Evolutionary conservation across 768 basidiomycete species (phyloP), one percentile per base, ranked within the genome.

Genomic region (Crassisporium funariophilum): DNA sequence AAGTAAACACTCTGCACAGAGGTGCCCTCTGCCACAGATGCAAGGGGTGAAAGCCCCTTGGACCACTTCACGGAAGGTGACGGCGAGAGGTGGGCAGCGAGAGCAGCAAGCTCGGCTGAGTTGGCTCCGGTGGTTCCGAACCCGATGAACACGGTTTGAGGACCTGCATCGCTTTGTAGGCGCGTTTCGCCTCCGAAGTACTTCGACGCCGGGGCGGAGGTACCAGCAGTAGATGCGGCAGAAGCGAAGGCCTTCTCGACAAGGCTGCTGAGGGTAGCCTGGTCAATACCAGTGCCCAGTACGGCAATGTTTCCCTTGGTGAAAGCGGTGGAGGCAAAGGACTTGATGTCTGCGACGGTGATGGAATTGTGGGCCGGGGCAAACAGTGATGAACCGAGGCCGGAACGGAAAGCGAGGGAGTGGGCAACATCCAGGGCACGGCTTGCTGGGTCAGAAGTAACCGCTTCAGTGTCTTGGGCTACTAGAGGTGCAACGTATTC

Each of bases 351-450:
- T 10, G 77, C 78, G 16, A 78, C 75, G 38, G 83, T 78, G 57
- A 90, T 67, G 55, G 77, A 69, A 49, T 71, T 71, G 61, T 89
- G 83, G 12, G 81, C 73, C n/a, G 85, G 73, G 15, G 93, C 87
- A 69, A 91, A 92, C 50, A 98, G 80, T 17, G 95, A 87, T 56
- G 88, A 79, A 57, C 95, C 95, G 58, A 98, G 92, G 12, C 95
- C 95, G 34, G 75, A 77, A 61, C 95, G 92, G 88, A 98, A 99
- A 35, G 95, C 95, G 47, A 95, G 75, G 35, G 79, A 68, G 65
- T 98, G 95, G 4, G 93, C 94, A 27, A 86, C 72, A 61, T 99
- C 95, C 46, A 98, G 53, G 33, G 94, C 94, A 57, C 77, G 75
- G 1, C 79, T 77, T 17, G 78, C 74, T 6, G 91, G 83, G 49